A percentile compares a stretch with the other conserved stretches of the same genome.
Evolutionary conservation across 192 early-diverging fungal species (phyloP).

Genomic region (Coemansia sp.): DNA sequence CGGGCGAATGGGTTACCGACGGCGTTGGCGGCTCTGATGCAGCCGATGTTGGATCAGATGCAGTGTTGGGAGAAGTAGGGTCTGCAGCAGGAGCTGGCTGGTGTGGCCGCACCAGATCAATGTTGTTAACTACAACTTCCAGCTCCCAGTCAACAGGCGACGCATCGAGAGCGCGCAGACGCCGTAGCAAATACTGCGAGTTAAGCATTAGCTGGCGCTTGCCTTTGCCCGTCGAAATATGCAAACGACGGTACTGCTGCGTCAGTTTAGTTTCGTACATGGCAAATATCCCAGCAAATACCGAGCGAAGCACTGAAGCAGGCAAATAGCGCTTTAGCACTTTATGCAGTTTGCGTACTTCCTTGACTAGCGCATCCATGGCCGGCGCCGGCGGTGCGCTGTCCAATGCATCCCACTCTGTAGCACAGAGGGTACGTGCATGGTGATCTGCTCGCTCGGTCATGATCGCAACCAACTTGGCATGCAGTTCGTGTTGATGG

Average conservation of each 20-base stretch:
- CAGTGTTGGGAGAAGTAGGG: constrained; percentile 2
- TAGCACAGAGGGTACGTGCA: constrained; percentile 68
- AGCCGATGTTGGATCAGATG: background rate
- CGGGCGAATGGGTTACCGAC: background rate
- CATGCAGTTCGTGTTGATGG: constrained; percentile 89
- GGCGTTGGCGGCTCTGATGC: background rate
- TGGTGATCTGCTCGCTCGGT: constrained; percentile 81
- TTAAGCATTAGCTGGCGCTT: constrained; percentile 72
- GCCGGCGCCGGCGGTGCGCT: constrained; percentile 48
- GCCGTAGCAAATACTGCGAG: constrained; percentile 67
- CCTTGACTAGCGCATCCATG: constrained; percentile 87
- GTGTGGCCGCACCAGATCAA: constrained; percentile 62
- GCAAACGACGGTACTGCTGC: constrained; percentile 22
- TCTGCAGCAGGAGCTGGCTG: constrained; percentile 9
- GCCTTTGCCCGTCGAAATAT: constrained; percentile 41
- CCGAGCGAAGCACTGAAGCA: constrained; percentile 62
- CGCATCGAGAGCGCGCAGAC: constrained; percentile 66
- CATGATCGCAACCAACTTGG: constrained; percentile 94
- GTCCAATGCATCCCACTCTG: constrained; percentile 47
- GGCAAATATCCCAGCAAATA: constrained; percentile 79
- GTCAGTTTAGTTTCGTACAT: constrained; percentile 76
- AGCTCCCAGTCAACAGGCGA: constrained; percentile 71
- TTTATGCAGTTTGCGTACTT: constrained; percentile 86
- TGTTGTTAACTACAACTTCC: constrained; percentile 79
- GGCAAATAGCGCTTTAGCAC: constrained; percentile 88